Evolutionary conservation across 108 stramenopile genomes (phyloP), one percentile per base, ranked within the genome.

Genomic region (Nitzschia sp.): DNA sequence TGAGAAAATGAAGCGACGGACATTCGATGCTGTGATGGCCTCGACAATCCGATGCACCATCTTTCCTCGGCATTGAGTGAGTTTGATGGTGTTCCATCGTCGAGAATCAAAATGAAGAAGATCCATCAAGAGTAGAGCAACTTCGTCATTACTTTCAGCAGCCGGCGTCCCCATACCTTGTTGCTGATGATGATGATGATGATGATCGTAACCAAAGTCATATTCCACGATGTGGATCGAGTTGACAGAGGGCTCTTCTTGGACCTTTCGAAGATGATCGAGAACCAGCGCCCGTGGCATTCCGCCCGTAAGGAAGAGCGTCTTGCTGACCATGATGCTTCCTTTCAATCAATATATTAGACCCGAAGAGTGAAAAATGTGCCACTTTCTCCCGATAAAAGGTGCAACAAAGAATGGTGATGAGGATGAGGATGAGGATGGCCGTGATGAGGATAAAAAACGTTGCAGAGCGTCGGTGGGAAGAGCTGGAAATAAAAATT

Each of bases 11-110:
- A 66, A 50, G 16, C 47, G 46, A 17, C 53, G 52, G 17, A 38
- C 32, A 8, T 32, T 55, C 1, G 66, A 19, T 34, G 11, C 31
- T 25, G 38, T 35, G 1, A 54, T 35, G 53, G 66, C 53, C 33
- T 55, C 53, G 2, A 66, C 32, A 23, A 66, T 28, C 22, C 35
- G 35, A 34, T 22, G 32, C 23, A 61, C 53, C 33, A 46, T 13
- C 35, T 0, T 50, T 29, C 66, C 53, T 1, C 23, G 32, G 33
- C 66, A 66, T 3, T 54, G 46, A 53, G 11, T 9, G 2, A 66
- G 21, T 25, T 66, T 66, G 35, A 66, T 32, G 29, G 47, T 36
- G 16, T 35, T 66, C 66, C 66, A 66, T 36, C 25, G 4, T 2
- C 60, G 28, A n/a, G n/a, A 1, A 45, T 41, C 60, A 41, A 26